These are phyloP conservation scores for Leishmania tropica DNA, from an alignment of 208 protist species.

Conservation along the genomic window DNA sequence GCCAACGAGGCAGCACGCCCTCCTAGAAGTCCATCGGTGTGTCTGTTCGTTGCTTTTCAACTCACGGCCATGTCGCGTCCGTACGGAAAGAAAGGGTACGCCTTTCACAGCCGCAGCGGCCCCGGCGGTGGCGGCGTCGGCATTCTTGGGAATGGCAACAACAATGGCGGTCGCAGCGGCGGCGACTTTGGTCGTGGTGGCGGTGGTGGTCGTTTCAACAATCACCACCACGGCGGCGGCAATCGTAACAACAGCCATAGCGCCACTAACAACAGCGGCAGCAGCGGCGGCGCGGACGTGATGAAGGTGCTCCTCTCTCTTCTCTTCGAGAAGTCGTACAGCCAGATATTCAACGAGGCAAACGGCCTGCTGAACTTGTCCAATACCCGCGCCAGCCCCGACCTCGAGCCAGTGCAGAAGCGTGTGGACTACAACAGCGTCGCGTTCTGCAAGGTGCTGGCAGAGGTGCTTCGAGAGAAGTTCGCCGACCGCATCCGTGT, in stretches of 20 bases:
- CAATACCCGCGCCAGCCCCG: conserved; percentile 53
- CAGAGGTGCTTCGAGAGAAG: conserved; percentile 65
- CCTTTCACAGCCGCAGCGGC: conserved; percentile 16
- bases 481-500: conserved; percentile 63
- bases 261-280: conserved; percentile 31
- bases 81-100: conserved; percentile 50
- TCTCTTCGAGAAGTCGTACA: conserved; percentile 73
- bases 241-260: conserved; percentile 19
- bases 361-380: conserved; percentile 69
- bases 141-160: neutral
- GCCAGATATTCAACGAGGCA: conserved; percentile 43
- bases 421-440: conserved; percentile 88
- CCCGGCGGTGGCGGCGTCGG: conserved; percentile 21
- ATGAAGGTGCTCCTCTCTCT: conserved; percentile 82
- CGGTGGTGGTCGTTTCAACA: conserved; percentile 16
- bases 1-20: neutral
- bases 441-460: conserved; percentile 74
- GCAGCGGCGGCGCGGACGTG: conserved; percentile 53
- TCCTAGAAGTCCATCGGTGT: neutral
- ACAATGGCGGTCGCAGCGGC: neutral
- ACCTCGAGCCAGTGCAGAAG: conserved; percentile 60
- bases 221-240: conserved; percentile 10
- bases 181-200: conserved; percentile 14
- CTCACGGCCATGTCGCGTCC: conserved; percentile 49
- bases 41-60: neutral